Conservation (phyloP, 2,329 filamentous ascomycete genomes). For the Aquanectria penicillioides region DNA sequence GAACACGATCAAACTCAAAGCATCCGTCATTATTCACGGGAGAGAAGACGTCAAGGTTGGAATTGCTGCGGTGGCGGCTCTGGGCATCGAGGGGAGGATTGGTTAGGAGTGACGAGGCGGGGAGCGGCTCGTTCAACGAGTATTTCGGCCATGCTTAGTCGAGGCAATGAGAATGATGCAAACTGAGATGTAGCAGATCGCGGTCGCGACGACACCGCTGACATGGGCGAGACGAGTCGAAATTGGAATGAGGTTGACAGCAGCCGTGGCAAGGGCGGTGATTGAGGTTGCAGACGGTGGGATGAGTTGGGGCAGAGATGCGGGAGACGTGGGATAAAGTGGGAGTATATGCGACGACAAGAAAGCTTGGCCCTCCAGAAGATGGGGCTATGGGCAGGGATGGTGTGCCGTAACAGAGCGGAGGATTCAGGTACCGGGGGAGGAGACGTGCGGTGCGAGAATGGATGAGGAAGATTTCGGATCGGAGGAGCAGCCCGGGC, state of each 20-base stretch:
- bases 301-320: conserved; percentile 1
- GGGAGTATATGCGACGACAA: conserved; percentile 20
- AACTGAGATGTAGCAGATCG: conserved; percentile 7
- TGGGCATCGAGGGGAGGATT: conserved; percentile 29
- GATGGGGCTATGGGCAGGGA: conserved; percentile 37
- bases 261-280: background rate
- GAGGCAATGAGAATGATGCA: conserved; percentile 7
- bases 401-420: conserved; percentile 26
- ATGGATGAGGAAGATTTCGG: background rate
- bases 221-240: conserved; percentile 27
- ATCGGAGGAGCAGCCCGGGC: conserved; percentile 6
- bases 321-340: conserved; percentile 16
- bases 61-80: conserved; percentile 40
- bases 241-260: background rate
- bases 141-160: conserved; percentile 37
- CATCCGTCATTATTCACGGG: conserved; percentile 95
- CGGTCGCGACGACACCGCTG: conserved; percentile 23
- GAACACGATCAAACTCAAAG: conserved; percentile 93
- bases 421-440: conserved; percentile 25
- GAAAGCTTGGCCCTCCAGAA: conserved; percentile 27
- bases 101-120: conserved; percentile 22
- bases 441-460: conserved; percentile 16
- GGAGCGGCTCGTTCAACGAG: conserved; percentile 35
- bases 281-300: background rate
- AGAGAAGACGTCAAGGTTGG: conserved; percentile 72